Base-by-base conservation (phyloP, 2,329 filamentous ascomycete species). In the Neofusicoccum laricinum region DNA sequence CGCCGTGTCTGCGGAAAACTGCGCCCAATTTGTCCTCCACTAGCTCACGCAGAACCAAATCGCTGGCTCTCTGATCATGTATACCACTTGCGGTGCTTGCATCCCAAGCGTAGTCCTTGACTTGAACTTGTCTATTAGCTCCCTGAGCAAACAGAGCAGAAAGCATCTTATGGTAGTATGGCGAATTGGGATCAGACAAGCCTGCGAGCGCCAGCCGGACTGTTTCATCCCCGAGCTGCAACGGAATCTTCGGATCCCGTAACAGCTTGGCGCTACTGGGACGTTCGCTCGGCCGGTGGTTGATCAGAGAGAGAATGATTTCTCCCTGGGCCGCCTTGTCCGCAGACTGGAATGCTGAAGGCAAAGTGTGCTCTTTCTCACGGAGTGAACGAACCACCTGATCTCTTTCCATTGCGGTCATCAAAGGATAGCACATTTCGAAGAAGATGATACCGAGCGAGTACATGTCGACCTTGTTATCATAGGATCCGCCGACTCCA, bases 401-500 rank as follows among this genome's bases (percentile, higher is more conserved):
- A 66, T 85, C 84, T 45, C 87, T 81, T 71, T 90, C 88, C 85
- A 88, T 89, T 2, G 79, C 82, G 0, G 87, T 89, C 17, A 80
- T 79, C 49, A 89, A 77, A 3, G 84, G 79, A 68, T 86, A 82
- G 72, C 91, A 96, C 95, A 99, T 99, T 77, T 99, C 95, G 69
- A 97, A 98, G 79, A 99, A 96, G 64, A 99, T 98, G 67, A 99
- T 91, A 0, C 95, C 95, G 46, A 99, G 83, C 0, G 94, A 97
- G 74, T 95, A 99, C 94, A 99, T 98, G 85, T 99, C 95, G 1
- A 98, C 93, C 76, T 97, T 98, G 64, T 92, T 89, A 66, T 91
- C 96, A 75, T 98, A 98, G 66, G 88, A 88, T 3, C 90, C 90
- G 36, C 85, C 85, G 5, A 88, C 88, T 5, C 85, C 85, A 1